These are phyloP conservation scores for Xylaria venustula DNA, from an alignment of 495 filamentous ascomycete genomes.

Conservation along the genomic window DNA sequence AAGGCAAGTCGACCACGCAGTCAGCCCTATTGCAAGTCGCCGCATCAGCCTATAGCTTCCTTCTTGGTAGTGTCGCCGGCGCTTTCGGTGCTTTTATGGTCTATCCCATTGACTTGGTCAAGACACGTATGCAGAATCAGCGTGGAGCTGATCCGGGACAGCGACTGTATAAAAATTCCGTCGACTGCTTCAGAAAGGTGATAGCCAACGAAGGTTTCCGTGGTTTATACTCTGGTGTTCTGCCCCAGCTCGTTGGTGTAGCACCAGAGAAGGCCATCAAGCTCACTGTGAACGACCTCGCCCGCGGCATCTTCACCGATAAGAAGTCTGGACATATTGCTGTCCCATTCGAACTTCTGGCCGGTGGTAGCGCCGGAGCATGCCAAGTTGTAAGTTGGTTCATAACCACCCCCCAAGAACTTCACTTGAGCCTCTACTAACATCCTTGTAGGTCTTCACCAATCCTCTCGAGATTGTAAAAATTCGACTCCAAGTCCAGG, in stretches of 20 bases:
- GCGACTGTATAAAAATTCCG: constrained; percentile 89
- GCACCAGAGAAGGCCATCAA: constrained; percentile 99
- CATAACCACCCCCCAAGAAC: background rate
- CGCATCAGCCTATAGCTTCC: constrained; percentile 87
- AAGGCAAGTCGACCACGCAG: constrained; percentile 40
- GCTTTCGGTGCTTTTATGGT: constrained; percentile 99
- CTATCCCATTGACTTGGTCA: constrained; percentile 97
- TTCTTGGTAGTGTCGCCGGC: constrained; percentile 82
- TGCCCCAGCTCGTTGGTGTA: constrained; percentile 94
- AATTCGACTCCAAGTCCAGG: constrained; percentile 96
- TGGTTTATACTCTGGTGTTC: constrained; percentile 89
- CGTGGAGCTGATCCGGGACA: constrained; percentile 76
- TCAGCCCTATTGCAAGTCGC: constrained; percentile 58
- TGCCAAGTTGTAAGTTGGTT: constrained; percentile 85
- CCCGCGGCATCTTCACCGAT: constrained; percentile 73
- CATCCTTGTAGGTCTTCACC: constrained; percentile 70
- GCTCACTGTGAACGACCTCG: constrained; percentile 93
- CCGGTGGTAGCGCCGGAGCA: constrained; percentile 86
- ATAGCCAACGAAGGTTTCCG: constrained; percentile 85
- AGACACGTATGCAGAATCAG: constrained; percentile 99
- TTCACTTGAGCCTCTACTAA: background rate
- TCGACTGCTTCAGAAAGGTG: constrained; percentile 91
- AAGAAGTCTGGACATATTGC: constrained; percentile 73
- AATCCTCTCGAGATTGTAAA: constrained; percentile 99
- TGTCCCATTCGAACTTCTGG: constrained; percentile 70